Conservation (phyloP, 768 basidiomycete species). For the Amylocystis lapponica region DNA sequence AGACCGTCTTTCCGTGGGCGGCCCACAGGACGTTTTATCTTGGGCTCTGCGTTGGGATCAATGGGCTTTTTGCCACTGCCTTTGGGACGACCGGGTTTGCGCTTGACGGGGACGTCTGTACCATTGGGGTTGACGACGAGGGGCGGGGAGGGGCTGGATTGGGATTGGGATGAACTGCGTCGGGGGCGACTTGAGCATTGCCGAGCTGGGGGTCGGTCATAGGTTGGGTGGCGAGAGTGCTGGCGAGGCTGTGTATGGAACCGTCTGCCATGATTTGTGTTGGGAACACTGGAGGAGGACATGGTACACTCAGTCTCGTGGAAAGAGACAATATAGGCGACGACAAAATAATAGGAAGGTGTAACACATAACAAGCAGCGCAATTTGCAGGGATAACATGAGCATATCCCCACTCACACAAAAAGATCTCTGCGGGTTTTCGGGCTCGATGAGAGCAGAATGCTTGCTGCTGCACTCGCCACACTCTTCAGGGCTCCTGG, state of each 20-base stretch:
- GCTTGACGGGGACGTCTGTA: constrained; percentile 42
- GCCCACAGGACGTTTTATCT: constrained; percentile 74
- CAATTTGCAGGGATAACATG: too few relatives aligned
- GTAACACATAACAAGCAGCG: constrained; percentile 1
- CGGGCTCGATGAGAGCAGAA: too few relatives aligned
- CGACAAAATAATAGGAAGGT: too few relatives aligned
- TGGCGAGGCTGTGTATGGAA: constrained; percentile 14
- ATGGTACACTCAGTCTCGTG: neutral
- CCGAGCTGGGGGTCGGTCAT: constrained; percentile 7
- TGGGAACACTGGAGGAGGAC: neutral
- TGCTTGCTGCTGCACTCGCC: too few relatives aligned
- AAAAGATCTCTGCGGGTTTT: too few relatives aligned
- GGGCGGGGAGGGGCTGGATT: neutral
- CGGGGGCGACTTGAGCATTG: constrained; percentile 4
- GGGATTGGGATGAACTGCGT: constrained; percentile 6
- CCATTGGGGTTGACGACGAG: constrained; percentile 1
- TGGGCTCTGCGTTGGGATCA: constrained; percentile 35
- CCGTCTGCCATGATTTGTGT: constrained; percentile 13
- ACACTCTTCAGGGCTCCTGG: too few relatives aligned
- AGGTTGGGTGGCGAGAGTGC: constrained; percentile 13
- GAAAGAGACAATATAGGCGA: neutral
- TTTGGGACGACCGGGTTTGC: constrained; percentile 72
- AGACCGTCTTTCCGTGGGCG: constrained; percentile 78
- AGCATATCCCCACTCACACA: too few relatives aligned
- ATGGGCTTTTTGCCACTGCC: constrained; percentile 70